These are phyloP conservation scores for Tolypocladium album DNA, from an alignment of 2,329 filamentous ascomycete species.

Conservation along the genomic window DNA sequence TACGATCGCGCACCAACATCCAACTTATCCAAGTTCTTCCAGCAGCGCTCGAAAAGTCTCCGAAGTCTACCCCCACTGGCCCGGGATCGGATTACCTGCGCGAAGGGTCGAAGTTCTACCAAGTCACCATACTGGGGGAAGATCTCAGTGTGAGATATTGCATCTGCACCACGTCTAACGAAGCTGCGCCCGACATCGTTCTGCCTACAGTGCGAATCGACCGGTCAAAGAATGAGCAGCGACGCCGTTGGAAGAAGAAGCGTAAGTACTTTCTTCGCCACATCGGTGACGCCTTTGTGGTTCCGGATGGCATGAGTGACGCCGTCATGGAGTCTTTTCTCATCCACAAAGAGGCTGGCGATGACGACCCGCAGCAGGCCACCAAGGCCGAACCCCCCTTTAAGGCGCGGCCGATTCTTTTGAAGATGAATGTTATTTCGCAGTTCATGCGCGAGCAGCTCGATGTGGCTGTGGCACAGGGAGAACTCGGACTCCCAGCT, in stretches of 20 bases:
- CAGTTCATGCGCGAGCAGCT: slow-evolving; percentile 10
- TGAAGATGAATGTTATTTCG: slow-evolving; percentile 14
- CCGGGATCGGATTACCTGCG: slow-evolving; percentile 19
- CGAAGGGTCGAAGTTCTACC: slow-evolving; percentile 31
- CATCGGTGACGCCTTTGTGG: slow-evolving; percentile 21
- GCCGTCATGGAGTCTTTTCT: slow-evolving; percentile 11
- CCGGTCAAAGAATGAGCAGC: slow-evolving; percentile 14
- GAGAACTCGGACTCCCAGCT: slow-evolving; percentile 14
- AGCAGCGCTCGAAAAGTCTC: slow-evolving; percentile 8
- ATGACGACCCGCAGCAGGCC: background rate
- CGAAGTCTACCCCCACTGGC: slow-evolving; percentile 5
- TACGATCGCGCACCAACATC: slow-evolving; percentile 4
- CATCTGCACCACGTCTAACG: slow-evolving; percentile 16
- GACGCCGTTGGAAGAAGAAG: slow-evolving; percentile 15
- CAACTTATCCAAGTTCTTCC: slow-evolving; percentile 18
- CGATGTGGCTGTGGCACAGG: slow-evolving; percentile 2
- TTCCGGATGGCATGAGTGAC: slow-evolving; percentile 23
- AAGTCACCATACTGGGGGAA: slow-evolving; percentile 30
- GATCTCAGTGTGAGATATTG: slow-evolving; percentile 33
- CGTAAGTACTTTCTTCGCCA: slow-evolving; percentile 16
- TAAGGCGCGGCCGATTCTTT: slow-evolving; percentile 5
- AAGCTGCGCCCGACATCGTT: slow-evolving; percentile 12
- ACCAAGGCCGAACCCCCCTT: background rate
- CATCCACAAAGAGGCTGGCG: background rate
- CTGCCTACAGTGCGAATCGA: slow-evolving; percentile 16